Evolutionary conservation across 1,284 basidiomycete genomes (phyloP).

Genomic region (Ustilago vetiveriae): DNA sequence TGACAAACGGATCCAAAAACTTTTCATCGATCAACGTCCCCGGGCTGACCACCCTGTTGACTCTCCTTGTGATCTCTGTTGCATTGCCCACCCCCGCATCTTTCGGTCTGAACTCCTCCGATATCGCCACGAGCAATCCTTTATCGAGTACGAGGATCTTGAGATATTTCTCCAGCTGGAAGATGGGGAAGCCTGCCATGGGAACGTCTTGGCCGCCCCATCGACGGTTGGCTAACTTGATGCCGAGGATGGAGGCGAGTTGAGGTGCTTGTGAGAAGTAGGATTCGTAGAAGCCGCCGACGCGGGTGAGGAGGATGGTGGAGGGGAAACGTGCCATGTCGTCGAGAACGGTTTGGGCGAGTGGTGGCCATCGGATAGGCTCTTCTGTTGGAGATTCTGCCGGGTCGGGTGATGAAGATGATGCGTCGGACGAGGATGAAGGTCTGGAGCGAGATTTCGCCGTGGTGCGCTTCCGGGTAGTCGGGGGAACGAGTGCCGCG

Average conservation of each 20-base stretch:
- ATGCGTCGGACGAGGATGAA: too few relatives aligned
- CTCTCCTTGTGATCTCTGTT: conserved; percentile 47
- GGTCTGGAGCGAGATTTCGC: neutral
- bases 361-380: conserved; percentile 52
- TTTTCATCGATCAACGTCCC: conserved; percentile 65
- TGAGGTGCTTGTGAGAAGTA: conserved; percentile 64
- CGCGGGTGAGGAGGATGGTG: conserved; percentile 63
- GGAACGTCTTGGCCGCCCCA: conserved; percentile 58
- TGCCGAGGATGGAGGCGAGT: conserved; percentile 49
- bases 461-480: conserved; percentile 4
- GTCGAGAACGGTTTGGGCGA: conserved; percentile 56
- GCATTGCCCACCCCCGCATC: conserved; percentile 10
- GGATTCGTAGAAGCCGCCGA: conserved; percentile 66
- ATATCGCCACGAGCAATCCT: conserved; percentile 60
- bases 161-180: conserved; percentile 65
- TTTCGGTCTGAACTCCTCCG: conserved; percentile 55
- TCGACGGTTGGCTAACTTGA: conserved; percentile 58
- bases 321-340: conserved; percentile 57
- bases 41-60: conserved; percentile 59
- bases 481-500: neutral
- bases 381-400: neutral
- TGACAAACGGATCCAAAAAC: conserved; percentile 62
- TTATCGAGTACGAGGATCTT: conserved; percentile 62
- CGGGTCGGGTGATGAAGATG: neutral
- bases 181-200: conserved; percentile 65